phyloP scores from a whole-genome alignment of 2,329 filamentous ascomycete species.

The Myotisia sp. region DNA sequence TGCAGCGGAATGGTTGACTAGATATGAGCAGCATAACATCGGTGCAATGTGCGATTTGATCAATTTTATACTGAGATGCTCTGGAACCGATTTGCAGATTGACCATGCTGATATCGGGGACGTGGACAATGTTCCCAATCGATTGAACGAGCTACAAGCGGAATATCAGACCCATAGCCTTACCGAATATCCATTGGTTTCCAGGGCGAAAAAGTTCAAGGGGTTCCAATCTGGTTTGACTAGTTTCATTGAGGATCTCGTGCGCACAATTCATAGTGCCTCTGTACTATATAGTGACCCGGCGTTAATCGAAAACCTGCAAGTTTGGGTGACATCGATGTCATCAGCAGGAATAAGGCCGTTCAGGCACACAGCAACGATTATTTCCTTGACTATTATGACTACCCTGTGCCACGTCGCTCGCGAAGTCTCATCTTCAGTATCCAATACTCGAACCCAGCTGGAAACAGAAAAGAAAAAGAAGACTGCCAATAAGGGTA shows the following conservation, averaged over 20 bases:
- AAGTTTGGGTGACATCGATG: constrained; percentile 81
- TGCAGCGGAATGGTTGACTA: constrained; percentile 43
- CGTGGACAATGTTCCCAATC: constrained; percentile 68
- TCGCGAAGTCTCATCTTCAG: constrained; percentile 53
- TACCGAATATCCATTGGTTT: constrained; percentile 82
- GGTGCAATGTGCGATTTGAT: constrained; percentile 44
- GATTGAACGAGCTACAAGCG: constrained; percentile 70
- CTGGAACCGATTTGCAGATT: constrained; percentile 68
- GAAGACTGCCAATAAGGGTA: constrained; percentile 59
- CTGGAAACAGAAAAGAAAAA: constrained; percentile 62
- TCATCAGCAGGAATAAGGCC: constrained; percentile 75
- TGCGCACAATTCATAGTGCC: constrained; percentile 68
- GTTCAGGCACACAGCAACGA: constrained; percentile 86
- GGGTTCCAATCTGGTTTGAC: constrained; percentile 66
- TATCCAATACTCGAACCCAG: constrained; percentile 64
- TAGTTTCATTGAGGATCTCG: constrained; percentile 63
- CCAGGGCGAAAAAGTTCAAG: constrained; percentile 59
- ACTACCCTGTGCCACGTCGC: constrained; percentile 63
- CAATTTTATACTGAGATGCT: constrained; percentile 50
- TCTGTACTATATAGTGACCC: constrained; percentile 63
- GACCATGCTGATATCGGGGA: constrained; percentile 75
- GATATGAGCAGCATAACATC: constrained; percentile 42
- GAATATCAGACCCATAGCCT: constrained; percentile 72
- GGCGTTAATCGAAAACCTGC: constrained; percentile 72
- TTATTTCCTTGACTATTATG: constrained; percentile 66